Base-by-base conservation (phyloP, 78 protist genomes). In the Protostelium mycophagum region DNA sequence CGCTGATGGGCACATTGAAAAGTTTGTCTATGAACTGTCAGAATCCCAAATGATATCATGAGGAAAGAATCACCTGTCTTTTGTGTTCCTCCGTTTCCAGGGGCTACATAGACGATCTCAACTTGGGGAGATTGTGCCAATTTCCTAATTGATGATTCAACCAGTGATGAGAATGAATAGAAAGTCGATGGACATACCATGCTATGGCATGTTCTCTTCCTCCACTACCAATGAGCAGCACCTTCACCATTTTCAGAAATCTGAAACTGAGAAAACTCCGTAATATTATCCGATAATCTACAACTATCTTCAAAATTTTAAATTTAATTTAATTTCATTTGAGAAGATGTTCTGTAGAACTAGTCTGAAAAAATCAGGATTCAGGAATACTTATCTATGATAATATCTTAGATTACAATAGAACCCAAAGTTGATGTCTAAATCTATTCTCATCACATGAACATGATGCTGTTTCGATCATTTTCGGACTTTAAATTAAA, bases 171-270 rank as follows among this genome's bases (percentile, higher is more conserved):
- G 16, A 5, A 36, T 16, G 16, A 25, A 16, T 85, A 35, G 16
- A 16, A 85, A 25, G 73, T 85, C n/a, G 86, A 85, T 16, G 9
- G 31, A 89, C 91, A 83, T 63, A 89, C 91, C 94, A 92, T 37
- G 94, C 86, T 37, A 92, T 92, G 38, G 94, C 94, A 89, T 92
- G 94, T 85, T 92, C 94, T 83, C 94, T 84, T 28, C 88, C 37
- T 31, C 94, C 94, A 28, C 88, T 83, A 10, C 94, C 94, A 85
- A 92, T 92, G 34, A 92, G 90, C 36, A 88, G 86, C 0, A 92
- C 86, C 39, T 92, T 92, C 16, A 51, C 73, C 73, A 51, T 51
- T 5, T 51, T 51, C 16, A 16, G 73, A 51, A 51, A 16, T 51
- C 73, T 5, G 16, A 16, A 51, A 51, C 73, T 51, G 73, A 16